These are phyloP conservation scores for Ilyonectria mors-panacis DNA, from an alignment of 2,329 filamentous ascomycete species.

Conservation along the genomic window DNA sequence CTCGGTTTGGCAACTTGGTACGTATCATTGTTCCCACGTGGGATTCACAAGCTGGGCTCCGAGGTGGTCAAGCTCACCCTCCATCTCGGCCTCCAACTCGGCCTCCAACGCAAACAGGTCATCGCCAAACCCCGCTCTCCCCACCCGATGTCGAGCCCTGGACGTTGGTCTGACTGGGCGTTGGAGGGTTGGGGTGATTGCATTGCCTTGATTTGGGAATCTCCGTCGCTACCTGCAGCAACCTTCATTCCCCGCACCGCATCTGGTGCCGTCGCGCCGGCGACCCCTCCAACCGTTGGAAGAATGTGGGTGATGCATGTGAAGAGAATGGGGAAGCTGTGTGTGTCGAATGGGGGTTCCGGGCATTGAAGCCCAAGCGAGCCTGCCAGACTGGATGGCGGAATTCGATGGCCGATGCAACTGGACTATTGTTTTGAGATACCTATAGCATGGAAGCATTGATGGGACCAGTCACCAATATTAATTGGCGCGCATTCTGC, in stretches of 20 bases:
- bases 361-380: slow-evolving; percentile 33
- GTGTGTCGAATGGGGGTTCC: slow-evolving; percentile 10
- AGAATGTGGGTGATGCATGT: slow-evolving; percentile 26
- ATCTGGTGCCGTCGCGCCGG: slow-evolving; percentile 29
- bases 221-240: slow-evolving; percentile 27
- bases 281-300: slow-evolving; percentile 22
- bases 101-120: slow-evolving; percentile 30
- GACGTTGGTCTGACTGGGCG: slow-evolving; percentile 20
- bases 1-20: slow-evolving; percentile 5
- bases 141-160: slow-evolving; percentile 26
- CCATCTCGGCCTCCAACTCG: slow-evolving; percentile 27
- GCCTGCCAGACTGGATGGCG: slow-evolving; percentile 9
- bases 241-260: slow-evolving; percentile 29
- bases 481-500: slow-evolving; percentile 19
- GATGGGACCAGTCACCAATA: slow-evolving; percentile 19
- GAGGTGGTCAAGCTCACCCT: slow-evolving; percentile 16
- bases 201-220: slow-evolving; percentile 32
- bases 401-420: slow-evolving; percentile 26
- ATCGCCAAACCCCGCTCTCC: slow-evolving; percentile 30
- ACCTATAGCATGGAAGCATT: slow-evolving; percentile 20
- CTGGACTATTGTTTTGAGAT: slow-evolving; percentile 14
- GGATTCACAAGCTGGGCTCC: slow-evolving; percentile 19
- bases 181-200: slow-evolving; percentile 21
- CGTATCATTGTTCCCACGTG: slow-evolving; percentile 9
- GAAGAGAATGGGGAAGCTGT: slow-evolving; percentile 30